These are phyloP conservation scores for Populus davidiana DNA, from an alignment of 345 rosid species.

Conservation along the genomic window DNA sequence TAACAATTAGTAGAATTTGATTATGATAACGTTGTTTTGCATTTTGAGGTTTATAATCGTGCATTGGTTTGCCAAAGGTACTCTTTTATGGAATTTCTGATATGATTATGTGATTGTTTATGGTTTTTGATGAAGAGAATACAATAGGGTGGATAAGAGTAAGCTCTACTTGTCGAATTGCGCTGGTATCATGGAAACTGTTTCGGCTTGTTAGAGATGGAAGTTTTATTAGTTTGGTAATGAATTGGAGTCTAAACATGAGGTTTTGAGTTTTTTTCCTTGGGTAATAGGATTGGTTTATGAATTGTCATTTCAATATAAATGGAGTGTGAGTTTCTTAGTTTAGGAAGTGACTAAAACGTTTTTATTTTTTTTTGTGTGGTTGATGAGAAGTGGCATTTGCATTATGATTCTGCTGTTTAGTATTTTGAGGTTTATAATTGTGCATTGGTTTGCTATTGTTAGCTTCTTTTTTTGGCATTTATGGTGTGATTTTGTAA, in stretches of 20 bases:
- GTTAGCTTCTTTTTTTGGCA: not conserved
- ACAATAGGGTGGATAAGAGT: not conserved
- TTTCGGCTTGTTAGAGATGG: not conserved
- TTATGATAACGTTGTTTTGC: not conserved
- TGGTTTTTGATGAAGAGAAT: not conserved
- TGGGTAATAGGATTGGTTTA: too few relatives aligned
- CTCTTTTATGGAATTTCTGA: not conserved
- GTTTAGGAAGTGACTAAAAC: not conserved
- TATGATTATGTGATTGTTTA: not conserved
- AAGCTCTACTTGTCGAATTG: not conserved
- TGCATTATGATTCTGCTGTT: too few relatives aligned
- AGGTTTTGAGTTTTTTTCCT: too few relatives aligned
- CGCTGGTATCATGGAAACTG: not conserved
- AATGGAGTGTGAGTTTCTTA: not conserved
- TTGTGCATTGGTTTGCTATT: not conserved
- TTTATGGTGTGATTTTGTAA: not conserved
- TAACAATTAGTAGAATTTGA: not conserved
- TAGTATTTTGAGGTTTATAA: not conserved
- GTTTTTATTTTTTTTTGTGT: not conserved
- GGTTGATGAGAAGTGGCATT: too few relatives aligned
- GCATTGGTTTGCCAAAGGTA: not conserved
- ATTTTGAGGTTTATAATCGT: not conserved
- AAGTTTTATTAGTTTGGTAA: not conserved
- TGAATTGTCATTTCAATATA: too few relatives aligned
- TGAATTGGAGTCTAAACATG: not conserved